Base-by-base conservation (phyloP, 164 flowering plant genomes). In the grape (Vitis vinifera) region DNA sequence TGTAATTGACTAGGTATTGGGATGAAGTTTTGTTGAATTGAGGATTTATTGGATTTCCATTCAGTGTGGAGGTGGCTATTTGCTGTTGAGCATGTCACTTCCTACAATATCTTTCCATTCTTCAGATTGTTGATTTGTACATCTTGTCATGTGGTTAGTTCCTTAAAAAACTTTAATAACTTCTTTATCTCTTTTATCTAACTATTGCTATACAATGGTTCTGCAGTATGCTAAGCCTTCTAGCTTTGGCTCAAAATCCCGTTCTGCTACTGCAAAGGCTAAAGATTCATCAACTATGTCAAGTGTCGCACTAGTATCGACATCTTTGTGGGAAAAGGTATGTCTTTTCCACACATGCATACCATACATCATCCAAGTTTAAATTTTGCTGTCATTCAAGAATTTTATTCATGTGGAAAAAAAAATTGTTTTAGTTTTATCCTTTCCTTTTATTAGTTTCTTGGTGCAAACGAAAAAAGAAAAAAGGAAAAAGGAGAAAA, bases 241-340 rank as follows among this genome's bases (percentile, higher is more conserved):
- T 55, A 79, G 86, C 72, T 78, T 72, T 75, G 71, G 84, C 59
- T 77, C 91, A 68, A 92, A 82, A 76, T 81, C 92, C 29, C 94
- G 84, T 63, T 75, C 83, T 65, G 14, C 78, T 13, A 65, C 88
- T 56, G 74, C 59, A 30, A 91, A 85, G 76, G 63, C 76, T 56
- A 83, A 79, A 76, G 86, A 75, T 69, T 59, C 60, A n/a, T 60
- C 67, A 14, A 58, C 76, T 53, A 16, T 76, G 51, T 72, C 79
- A 30, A 81, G 71, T 67, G 68, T 65, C 29, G 37, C 47, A 50
- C 16, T 55, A 51, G 65, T 66, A 15, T 69, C 86, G 50, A 78
- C 90, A 65, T 78, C 76, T 15, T 71, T 67, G 8, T 94, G 98
- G 94, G 86, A 88, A 58, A 94, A 94, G 89, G 99, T 94, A 67